These are phyloP conservation scores for Leptographium procerum DNA, from an alignment of 2,329 filamentous ascomycete species.

Conservation along the genomic window DNA sequence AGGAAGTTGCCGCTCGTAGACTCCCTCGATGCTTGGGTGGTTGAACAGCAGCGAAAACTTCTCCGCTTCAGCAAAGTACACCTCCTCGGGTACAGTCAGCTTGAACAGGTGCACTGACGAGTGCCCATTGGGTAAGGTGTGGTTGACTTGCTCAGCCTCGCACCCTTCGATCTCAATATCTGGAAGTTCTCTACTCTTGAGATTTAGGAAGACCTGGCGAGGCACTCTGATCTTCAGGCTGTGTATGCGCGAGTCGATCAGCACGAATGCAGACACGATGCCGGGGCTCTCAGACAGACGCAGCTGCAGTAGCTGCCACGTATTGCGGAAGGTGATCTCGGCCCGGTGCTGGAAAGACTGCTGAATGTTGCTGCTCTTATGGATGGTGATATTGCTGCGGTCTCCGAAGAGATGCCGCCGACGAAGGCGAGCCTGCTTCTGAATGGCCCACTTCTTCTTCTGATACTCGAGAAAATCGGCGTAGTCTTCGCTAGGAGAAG, in stretches of 20 bases:
- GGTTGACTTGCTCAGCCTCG: constrained; percentile 82
- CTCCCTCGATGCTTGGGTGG: constrained; percentile 88
- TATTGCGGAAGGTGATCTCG: constrained; percentile 78
- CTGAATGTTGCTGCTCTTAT: constrained; percentile 48
- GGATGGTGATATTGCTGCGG: constrained; percentile 41
- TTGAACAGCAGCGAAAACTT: constrained; percentile 78
- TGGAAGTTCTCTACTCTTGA: constrained; percentile 78
- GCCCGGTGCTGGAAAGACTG: constrained; percentile 82
- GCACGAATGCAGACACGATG: constrained; percentile 74
- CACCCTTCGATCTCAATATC: constrained; percentile 81
- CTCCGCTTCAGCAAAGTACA: constrained; percentile 73
- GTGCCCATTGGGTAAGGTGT: constrained; percentile 90
- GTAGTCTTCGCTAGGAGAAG: constrained; percentile 77
- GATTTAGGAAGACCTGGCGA: constrained; percentile 79
- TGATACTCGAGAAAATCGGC: constrained; percentile 82
- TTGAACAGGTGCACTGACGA: constrained; percentile 91
- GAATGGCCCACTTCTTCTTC: constrained; percentile 98
- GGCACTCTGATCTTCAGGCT: constrained; percentile 79
- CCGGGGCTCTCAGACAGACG: constrained; percentile 73
- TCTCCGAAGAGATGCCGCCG: constrained; percentile 91
- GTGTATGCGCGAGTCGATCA: constrained; percentile 91
- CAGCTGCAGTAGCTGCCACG: constrained; percentile 90
- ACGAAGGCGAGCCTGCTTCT: constrained; percentile 77
- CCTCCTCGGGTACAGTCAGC: constrained; percentile 76
- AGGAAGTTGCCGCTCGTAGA: constrained; percentile 90